Base-by-base conservation (phyloP, 352 stramenopile species). In the Globisporangium takayamanum region DNA sequence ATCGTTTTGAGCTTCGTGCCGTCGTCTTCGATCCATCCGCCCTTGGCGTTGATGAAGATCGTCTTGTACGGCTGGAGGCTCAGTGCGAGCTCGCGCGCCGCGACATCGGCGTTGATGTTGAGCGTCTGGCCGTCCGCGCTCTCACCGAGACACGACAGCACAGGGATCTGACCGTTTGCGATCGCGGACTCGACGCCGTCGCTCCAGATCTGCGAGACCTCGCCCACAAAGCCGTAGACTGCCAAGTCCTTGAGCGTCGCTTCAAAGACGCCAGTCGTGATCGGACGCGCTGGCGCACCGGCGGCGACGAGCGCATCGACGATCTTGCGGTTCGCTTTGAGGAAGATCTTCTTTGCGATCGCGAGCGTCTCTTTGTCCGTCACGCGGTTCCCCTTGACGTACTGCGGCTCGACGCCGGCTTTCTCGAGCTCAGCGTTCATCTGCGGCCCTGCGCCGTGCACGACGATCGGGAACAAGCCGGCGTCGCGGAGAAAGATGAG, bases 31-130 rank as follows among this genome's bases (percentile, higher is more conserved):
- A 94, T 82, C 87, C 84, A 95, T 36, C 87, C 88, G 49, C 87
- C 87, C 69, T 95, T 95, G 57, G 85, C 69, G 65, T 92, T 95
- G 44, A 94, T 89, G 53, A 96, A 96, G 50, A 96, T 88, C 55
- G 84, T 92, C 69, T 93, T 92, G 55, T 82, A 84, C 52, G 87
- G 87, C 72, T 95, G 84, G 50, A 95, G 48, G 52, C 76, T 86
- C 44, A 93, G 72, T 39, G 83, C 85, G 25, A 95, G 69, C 39
- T 95, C 84, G 36, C 81, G 78, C 15, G 85, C 85, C 0, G 84
- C 82, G 48, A 95, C 85, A 59, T 96, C 87, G 15, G 87, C 88
- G 60, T 96, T 95, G 59, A 96, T 90, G 68, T 96, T 94, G 63
- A 94, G 84, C 50, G 84, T 88, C 60, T 92, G 80, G 30, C 84